These are phyloP conservation scores for Xylaria sp. DNA, from an alignment of 2,329 filamentous ascomycete genomes.

Conservation along the genomic window DNA sequence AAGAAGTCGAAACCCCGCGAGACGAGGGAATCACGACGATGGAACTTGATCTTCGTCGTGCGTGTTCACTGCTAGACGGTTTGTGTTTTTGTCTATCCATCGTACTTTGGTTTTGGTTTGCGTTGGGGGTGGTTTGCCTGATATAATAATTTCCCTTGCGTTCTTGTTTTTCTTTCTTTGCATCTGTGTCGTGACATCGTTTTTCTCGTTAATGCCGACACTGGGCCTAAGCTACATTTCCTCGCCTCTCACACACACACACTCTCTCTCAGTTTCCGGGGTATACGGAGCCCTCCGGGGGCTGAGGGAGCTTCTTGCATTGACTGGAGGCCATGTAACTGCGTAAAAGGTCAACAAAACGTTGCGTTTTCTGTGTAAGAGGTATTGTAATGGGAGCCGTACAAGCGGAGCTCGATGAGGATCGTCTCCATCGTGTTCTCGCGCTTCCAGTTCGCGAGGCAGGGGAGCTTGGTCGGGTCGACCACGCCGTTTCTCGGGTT, in stretches of 20 bases:
- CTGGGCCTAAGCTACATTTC: neutral
- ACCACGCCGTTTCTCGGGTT: constrained; percentile 75
- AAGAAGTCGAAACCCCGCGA: no score
- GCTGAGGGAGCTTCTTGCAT: constrained; percentile 94
- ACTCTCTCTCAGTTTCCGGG: constrained; percentile 16
- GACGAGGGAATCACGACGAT: no score
- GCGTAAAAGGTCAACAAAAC: constrained; percentile 14
- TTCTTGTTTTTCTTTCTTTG: neutral
- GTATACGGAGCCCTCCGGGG: constrained; percentile 68
- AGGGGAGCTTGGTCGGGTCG: constrained; percentile 76
- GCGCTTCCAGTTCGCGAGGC: constrained; percentile 83
- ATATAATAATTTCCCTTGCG: neutral
- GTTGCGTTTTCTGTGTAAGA: constrained; percentile 1
- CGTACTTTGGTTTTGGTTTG: neutral
- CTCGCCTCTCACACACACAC: constrained; percentile 1
- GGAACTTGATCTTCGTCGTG: no score
- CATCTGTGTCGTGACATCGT: constrained; percentile 9
- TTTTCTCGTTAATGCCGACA: neutral
- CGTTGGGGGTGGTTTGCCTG: no score
- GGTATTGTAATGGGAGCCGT: constrained; percentile 28
- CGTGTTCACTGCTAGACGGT: no score
- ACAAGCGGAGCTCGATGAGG: constrained; percentile 79
- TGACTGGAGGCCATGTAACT: constrained; percentile 89
- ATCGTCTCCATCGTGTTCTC: constrained; percentile 95
- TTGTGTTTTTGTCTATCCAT: no score